Base-by-base conservation (phyloP, 202 grass and related monocot species). In the Brachypodium distachyon region DNA sequence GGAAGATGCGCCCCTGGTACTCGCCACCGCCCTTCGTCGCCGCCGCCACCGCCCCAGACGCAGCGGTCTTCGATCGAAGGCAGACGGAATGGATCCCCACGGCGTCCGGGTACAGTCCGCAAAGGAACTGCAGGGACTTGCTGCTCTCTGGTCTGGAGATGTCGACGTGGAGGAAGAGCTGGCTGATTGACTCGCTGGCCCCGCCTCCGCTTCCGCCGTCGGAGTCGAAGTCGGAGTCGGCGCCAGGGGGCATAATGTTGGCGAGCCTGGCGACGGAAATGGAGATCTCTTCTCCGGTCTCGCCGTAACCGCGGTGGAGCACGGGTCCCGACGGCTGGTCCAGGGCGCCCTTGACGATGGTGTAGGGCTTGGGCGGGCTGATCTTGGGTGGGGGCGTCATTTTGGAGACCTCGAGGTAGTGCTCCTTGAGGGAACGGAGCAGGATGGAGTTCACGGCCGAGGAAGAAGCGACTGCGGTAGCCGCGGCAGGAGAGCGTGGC, bases 141-240 rank as follows among this genome's bases (percentile, higher is more conserved):
- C 87, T 58, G 40, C 55, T 82, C 60, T 67, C 83, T n/a, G 85
- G 84, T 83, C 79, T 89, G n/a, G 85, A 88, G 53, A 95, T 91
- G 49, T 99, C 92, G 4, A 99, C 92, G 66, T 99, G 96, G 61
- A 99, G 92, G 52, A 99, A 90, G 13, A 99, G 70, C 87, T 95
- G 96, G 77, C 50, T 85, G 27, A 95, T 95, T 12, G 96, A 95
- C 25, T 67, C 82, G 33, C 84, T 88, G 10, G 56, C 38, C 38
- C 77, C 77, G 8, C 21, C 84, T 12, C 54, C 79, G 42, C 58
- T 65, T 1, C 21, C 67, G 7, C 67, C 84, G 52, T 86, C 86
- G 2, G 67, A 64, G 66, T 77, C 83, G 9, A 42, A 70, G 32
- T 78, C 90, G 2, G 57, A 73, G 18, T 87, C 85, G 25, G 74